phyloP scores from a whole-genome alignment of 116 monocot genomes.

The Cymodocea nodosa region DNA sequence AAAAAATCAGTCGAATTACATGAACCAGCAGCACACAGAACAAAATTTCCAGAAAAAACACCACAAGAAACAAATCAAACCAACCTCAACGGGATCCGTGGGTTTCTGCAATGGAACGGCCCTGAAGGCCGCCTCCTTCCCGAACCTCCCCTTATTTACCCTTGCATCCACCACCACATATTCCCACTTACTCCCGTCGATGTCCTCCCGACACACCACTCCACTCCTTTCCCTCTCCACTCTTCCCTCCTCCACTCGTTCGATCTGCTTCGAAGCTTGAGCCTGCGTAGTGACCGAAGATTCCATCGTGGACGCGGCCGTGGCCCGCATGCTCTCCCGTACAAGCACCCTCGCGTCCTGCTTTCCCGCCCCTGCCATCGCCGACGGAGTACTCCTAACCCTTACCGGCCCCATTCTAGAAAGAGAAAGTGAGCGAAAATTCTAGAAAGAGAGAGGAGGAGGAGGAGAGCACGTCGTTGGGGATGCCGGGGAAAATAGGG shows the following conservation, averaged over 20 bases:
- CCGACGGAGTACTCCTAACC: slow-evolving; percentile 11
- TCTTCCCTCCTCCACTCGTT: slow-evolving; percentile 9
- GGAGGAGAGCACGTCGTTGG: not conserved
- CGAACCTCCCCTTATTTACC: slow-evolving; percentile 12
- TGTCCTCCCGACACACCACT: slow-evolving; percentile 76
- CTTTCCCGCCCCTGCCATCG: not conserved
- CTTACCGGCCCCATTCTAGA: slow-evolving; percentile 14
- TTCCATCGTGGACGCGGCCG: slow-evolving; percentile 6
- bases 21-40: too few species aligned
- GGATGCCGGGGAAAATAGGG: not conserved
- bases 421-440: not conserved
- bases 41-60: not conserved
- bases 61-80: not conserved
- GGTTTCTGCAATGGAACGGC: slow-evolving; percentile 59
- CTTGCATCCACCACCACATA: slow-evolving; percentile 50
- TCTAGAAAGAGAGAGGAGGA: not conserved
- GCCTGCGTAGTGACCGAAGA: not conserved
- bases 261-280: slow-evolving; percentile 11
- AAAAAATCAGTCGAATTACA: too few species aligned
- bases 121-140: slow-evolving; percentile 29
- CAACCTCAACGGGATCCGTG: slow-evolving; percentile 56
- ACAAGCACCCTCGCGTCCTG: slow-evolving; percentile 20
- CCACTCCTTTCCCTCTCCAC: slow-evolving; percentile 13
- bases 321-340: slow-evolving; percentile 13
- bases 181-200: slow-evolving; percentile 82